Evolutionary conservation across 495 filamentous ascomycete species (phyloP), one percentile per base, ranked within the genome.

Genomic region (Pseudevernia furfuracea): DNA sequence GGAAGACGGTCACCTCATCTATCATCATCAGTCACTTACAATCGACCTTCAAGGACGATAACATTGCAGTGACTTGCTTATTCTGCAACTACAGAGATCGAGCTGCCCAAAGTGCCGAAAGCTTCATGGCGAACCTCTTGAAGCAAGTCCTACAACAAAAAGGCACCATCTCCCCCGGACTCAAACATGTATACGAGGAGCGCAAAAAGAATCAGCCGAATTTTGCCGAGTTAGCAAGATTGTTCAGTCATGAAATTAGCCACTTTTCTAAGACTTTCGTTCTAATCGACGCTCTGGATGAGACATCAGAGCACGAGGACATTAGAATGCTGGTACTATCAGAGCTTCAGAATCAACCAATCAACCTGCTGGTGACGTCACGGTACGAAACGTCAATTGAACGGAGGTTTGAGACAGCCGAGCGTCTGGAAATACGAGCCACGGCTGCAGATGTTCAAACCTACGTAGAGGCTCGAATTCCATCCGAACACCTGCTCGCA

Each of bases 221-320:
- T 6, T 59, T 59, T 59, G 4, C n/a, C 4, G 2, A 43, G 4
- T 39, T 17, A 43, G 57, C 57, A 41, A 30, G 10, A 4, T 25
- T 28, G 15, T 43, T 59, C 21, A 14, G n/a, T 28, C n/a, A 6
- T 4, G 57, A 59, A 30, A 59, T 28, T 19, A 59, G 28, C 23
- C 10, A 30, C 36, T 59, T 59, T 25, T 30, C 37, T 1, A 62
- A 43, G 7, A 37, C 58, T 6, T 73, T 71, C 23, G 61, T 73
- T 23, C 38, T 73, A 15, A 46, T 72, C 25, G 71, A 73, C 58
- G 80, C 76, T 12, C 67, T 82, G 32, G 79, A 82, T 63, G 80
- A 81, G n/a, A 59, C 57, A 15, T 28, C 57, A 43, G 57, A 59
- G 3, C 37, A 41, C 30, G 57, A 59, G 14, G 34, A 59, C 34